Conservation (phyloP, 2,329 filamentous ascomycete species). For the Aureobasidium melanogenum region DNA sequence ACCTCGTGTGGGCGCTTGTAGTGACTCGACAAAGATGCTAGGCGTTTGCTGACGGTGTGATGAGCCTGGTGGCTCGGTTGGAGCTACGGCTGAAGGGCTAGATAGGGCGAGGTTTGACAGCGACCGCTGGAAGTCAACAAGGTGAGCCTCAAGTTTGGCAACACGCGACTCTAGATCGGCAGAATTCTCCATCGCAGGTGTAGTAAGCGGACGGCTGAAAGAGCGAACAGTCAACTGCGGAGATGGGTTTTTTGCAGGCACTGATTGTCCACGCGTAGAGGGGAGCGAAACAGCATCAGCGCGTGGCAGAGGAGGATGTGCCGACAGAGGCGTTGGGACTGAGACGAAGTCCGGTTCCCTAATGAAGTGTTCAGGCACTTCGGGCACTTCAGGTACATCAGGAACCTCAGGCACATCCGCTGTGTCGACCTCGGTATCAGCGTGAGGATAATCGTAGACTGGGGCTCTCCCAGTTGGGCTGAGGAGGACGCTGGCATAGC, state of each 20-base stretch:
- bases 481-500: slow-evolving; percentile 21
- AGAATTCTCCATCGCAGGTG: slow-evolving; percentile 15
- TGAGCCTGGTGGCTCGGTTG: slow-evolving; percentile 12
- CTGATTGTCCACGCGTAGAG: background rate
- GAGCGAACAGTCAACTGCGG: background rate
- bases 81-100: slow-evolving; percentile 15
- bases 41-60: slow-evolving; percentile 20
- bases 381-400: background rate
- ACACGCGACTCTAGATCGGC: slow-evolving; percentile 27
- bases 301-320: background rate
- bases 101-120: slow-evolving; percentile 24
- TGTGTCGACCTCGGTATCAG: background rate
- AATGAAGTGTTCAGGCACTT: background rate
- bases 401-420: background rate
- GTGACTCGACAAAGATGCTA: slow-evolving; percentile 27
- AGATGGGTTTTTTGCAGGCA: background rate
- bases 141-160: slow-evolving; percentile 25
- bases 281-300: background rate
- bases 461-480: slow-evolving; percentile 19
- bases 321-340: background rate
- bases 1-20: slow-evolving; percentile 18
- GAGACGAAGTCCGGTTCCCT: background rate
- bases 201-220: slow-evolving; percentile 4
- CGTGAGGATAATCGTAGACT: background rate
- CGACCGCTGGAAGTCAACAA: slow-evolving; percentile 25